Percentiles rank a stretch among this genome's conserved stretches.
Evolutionary conservation across 2,329 filamentous ascomycete genomes (phyloP).

Genomic region (Pseudopithomyces chartarum): DNA sequence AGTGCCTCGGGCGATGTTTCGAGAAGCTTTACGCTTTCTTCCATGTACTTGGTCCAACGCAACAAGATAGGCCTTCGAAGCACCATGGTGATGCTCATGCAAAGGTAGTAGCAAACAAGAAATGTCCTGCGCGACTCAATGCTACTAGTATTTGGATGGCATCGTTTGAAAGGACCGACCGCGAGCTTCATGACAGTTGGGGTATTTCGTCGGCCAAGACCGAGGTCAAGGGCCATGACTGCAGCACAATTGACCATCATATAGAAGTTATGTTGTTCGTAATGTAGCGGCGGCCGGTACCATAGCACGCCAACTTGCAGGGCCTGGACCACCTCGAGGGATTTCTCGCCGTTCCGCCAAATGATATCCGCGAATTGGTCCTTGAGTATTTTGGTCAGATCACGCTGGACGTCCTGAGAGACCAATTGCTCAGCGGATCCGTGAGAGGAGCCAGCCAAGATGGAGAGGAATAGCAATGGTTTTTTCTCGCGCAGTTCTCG

Average conservation of each 20-base stretch:
- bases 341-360: constrained; percentile 78
- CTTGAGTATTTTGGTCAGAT: constrained; percentile 72
- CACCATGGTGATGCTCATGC: constrained; percentile 62
- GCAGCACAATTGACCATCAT: constrained; percentile 81
- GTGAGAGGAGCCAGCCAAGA: constrained; percentile 59
- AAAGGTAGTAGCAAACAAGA: constrained; percentile 66
- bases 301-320: constrained; percentile 77
- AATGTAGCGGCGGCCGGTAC: constrained; percentile 83
- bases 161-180: constrained; percentile 38
- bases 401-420: constrained; percentile 61
- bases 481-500: constrained; percentile 61
- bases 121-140: constrained; percentile 64
- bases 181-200: constrained; percentile 46
- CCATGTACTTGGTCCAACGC: constrained; percentile 67
- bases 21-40: constrained; percentile 64
- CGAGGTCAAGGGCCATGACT: constrained; percentile 82
- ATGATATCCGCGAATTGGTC: constrained; percentile 75
- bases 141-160: constrained; percentile 55
- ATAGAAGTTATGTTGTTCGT: constrained; percentile 89
- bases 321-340: constrained; percentile 80
- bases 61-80: constrained; percentile 63
- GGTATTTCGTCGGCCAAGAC: constrained; percentile 66
- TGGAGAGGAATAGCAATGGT: constrained; percentile 63
- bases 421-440: constrained; percentile 51
- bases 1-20: constrained; percentile 61